Evolutionary conservation across 2,329 filamentous ascomycete genomes (phyloP).

Genomic region (Bipolaris bicolor): DNA sequence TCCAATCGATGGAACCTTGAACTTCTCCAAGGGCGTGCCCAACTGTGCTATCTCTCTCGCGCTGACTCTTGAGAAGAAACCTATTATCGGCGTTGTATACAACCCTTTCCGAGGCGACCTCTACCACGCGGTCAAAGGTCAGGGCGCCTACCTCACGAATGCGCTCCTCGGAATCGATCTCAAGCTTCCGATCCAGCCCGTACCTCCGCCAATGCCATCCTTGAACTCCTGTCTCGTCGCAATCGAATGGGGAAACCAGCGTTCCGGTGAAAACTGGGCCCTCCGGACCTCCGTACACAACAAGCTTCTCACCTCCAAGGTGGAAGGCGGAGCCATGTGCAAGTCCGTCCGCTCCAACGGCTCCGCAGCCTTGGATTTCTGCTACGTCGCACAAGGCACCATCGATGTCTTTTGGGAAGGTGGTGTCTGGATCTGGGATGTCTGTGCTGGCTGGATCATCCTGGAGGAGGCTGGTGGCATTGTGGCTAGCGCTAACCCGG

Average conservation of each 20-base stretch:
- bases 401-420: constrained; percentile 49
- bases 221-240: constrained; percentile 45
- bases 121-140: constrained; percentile 44
- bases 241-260: constrained; percentile 49
- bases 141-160: constrained; percentile 40
- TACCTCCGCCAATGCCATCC: constrained; percentile 31
- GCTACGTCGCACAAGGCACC: constrained; percentile 46
- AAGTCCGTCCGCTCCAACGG: constrained; percentile 44
- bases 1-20: constrained; percentile 49
- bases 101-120: constrained; percentile 45
- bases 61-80: constrained; percentile 39
- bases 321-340: constrained; percentile 42
- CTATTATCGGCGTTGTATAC: constrained; percentile 45
- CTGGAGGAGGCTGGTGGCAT: constrained; percentile 48
- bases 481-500: constrained; percentile 45
- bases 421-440: constrained; percentile 47
- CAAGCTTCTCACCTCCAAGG: constrained; percentile 37
- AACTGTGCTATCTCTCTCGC: constrained; percentile 47
- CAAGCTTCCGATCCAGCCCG: constrained; percentile 40
- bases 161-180: constrained; percentile 23
- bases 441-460: constrained; percentile 48
- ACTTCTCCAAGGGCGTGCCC: constrained; percentile 48
- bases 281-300: constrained; percentile 39
- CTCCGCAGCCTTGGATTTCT: constrained; percentile 48
- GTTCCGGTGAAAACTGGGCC: constrained; percentile 46